These are phyloP conservation scores for Termitomyces sp. DNA, from an alignment of 768 basidiomycete species.

Conservation along the genomic window DNA sequence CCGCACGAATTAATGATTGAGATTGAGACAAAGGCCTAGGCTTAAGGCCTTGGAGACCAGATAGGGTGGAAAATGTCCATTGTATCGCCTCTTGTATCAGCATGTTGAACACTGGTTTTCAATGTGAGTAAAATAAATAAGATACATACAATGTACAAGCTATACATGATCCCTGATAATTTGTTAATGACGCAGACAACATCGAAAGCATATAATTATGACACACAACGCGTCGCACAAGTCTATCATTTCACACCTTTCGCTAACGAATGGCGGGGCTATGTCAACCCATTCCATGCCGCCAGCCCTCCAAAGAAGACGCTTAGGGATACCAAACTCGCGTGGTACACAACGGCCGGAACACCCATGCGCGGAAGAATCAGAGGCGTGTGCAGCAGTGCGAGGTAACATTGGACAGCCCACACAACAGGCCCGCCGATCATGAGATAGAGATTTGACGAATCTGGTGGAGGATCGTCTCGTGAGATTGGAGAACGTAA, in stretches of 20 bases:
- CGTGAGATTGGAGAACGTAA: conserved; percentile 43
- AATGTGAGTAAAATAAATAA: not conserved
- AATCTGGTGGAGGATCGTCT: not conserved
- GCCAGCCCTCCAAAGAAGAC: conserved; percentile 70
- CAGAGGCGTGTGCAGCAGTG: conserved; percentile 60
- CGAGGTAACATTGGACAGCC: conserved; percentile 47
- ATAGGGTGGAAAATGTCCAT: too few relatives aligned
- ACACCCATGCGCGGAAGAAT: conserved; percentile 71
- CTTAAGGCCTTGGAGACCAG: too few relatives aligned
- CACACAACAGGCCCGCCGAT: conserved; percentile 40
- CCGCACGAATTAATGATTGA: too few relatives aligned
- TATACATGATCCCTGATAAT: not conserved
- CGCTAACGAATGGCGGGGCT: not conserved
- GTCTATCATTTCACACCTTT: not conserved
- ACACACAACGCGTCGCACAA: not conserved
- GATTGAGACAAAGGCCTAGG: too few relatives aligned
- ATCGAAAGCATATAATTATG: not conserved
- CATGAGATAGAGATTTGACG: conserved; percentile 28
- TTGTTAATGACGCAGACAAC: not conserved
- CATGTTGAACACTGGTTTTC: not conserved
- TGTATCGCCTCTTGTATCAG: too few relatives aligned
- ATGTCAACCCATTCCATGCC: conserved; percentile 65
- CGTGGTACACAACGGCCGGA: conserved; percentile 71
- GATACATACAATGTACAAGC: not conserved
- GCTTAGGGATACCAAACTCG: conserved; percentile 60